These are phyloP conservation scores for Colletotrichum camelliae DNA, from an alignment of 2,329 filamentous ascomycete species.

Conservation along the genomic window DNA sequence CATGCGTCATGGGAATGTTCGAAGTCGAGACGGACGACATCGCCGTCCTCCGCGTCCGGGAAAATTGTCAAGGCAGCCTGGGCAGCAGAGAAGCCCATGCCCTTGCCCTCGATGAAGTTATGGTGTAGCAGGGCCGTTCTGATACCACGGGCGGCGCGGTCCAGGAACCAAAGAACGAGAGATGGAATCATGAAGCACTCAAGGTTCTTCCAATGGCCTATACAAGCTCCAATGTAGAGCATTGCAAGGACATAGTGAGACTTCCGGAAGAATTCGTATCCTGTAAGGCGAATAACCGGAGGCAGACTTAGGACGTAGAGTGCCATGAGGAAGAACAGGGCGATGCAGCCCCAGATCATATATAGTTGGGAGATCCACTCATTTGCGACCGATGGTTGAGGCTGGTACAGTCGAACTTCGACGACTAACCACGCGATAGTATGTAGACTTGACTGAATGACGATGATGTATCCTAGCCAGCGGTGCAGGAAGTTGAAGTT, in stretches of 20 bases:
- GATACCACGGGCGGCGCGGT: constrained; percentile 63
- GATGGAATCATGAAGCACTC: constrained; percentile 73
- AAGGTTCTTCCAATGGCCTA: constrained; percentile 75
- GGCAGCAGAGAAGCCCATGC: constrained; percentile 58
- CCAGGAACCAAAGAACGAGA: constrained; percentile 68
- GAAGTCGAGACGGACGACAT: constrained; percentile 71
- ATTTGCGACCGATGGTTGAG: constrained; percentile 65
- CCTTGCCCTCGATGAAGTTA: constrained; percentile 48
- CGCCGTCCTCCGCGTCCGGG: constrained; percentile 59
- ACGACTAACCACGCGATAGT: constrained; percentile 75
- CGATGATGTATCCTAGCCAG: constrained; percentile 77
- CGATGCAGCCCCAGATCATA: constrained; percentile 76
- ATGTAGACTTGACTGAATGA: constrained; percentile 70
- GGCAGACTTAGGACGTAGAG: constrained; percentile 64
- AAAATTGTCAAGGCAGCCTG: constrained; percentile 59
- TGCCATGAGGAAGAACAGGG: constrained; percentile 67
- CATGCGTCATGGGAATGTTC: constrained; percentile 65
- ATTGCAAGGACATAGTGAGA: constrained; percentile 75
- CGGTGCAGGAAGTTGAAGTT: constrained; percentile 80
- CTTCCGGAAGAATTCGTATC: constrained; percentile 81
- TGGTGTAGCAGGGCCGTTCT: constrained; percentile 68
- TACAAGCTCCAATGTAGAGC: constrained; percentile 77
- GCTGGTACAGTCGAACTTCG: constrained; percentile 71
- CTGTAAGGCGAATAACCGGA: constrained; percentile 66
- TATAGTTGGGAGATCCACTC: constrained; percentile 69